Evolutionary conservation across 2,329 filamentous ascomycete species (phyloP).

Genomic region (Phoma sp.): DNA sequence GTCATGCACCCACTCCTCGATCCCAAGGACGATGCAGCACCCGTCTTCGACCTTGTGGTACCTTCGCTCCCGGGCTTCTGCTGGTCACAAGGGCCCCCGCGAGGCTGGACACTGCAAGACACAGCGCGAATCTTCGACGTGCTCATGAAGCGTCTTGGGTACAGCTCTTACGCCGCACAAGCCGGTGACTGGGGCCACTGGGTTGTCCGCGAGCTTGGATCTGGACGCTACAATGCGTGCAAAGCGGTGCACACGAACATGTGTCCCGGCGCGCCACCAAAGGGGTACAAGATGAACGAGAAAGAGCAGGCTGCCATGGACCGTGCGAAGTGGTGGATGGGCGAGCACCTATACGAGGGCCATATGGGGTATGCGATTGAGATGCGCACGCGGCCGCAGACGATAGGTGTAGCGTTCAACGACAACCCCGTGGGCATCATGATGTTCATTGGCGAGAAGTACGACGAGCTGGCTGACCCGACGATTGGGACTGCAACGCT

Average conservation of each 20-base stretch:
- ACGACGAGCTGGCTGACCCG: conserved; percentile 48
- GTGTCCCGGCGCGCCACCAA: conserved; percentile 47
- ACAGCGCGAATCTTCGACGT: conserved; percentile 45
- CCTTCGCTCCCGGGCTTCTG: conserved; percentile 59
- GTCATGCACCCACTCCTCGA: conserved; percentile 46
- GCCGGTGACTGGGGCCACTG: conserved; percentile 53
- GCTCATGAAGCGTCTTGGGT: conserved; percentile 47
- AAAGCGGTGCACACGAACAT: conserved; percentile 53
- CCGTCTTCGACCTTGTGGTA: conserved; percentile 63
- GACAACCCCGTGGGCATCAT: conserved; percentile 55
- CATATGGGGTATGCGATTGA: conserved; percentile 53
- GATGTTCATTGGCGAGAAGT: conserved; percentile 55
- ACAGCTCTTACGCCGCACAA: conserved; percentile 48
- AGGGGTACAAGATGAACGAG: conserved; percentile 35
- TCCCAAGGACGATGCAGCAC: conserved; percentile 30
- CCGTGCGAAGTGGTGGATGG: conserved; percentile 44
- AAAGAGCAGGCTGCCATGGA: conserved; percentile 44
- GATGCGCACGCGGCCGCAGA: conserved; percentile 54
- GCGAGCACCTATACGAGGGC: conserved; percentile 37
- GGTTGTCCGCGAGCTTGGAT: conserved; percentile 49
- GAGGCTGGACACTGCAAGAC: conserved; percentile 53
- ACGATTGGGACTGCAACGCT: conserved; percentile 31
- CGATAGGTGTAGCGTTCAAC: conserved; percentile 51
- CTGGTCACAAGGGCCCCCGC: conserved; percentile 26
- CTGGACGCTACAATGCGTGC: conserved; percentile 44